Base-by-base conservation (phyloP, 495 filamentous ascomycete species). In the Baudoinia panamericana region DNA sequence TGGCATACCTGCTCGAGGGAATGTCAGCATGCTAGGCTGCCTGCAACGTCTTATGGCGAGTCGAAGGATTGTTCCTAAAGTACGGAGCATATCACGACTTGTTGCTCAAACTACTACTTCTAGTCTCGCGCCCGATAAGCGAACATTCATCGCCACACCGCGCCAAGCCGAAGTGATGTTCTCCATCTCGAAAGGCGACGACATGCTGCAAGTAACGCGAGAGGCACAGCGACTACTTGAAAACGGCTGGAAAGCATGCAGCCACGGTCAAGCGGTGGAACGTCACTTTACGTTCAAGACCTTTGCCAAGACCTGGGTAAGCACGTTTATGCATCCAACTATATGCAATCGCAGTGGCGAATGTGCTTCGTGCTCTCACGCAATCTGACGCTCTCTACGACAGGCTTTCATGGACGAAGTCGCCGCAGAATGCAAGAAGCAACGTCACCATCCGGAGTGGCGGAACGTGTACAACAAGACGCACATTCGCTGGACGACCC, bases 361-460 rank as follows among this genome's bases (percentile, higher is more conserved):
- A 25, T 13, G 15, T 43, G 15, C n/a, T n/a, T n/a, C n/a, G n/a
- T n/a, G n/a, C n/a, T n/a, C n/a, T n/a, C n/a, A n/a, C n/a, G n/a
- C n/a, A n/a, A n/a, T n/a, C n/a, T 43, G 13, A 28, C 42, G 38
- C 41, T 24, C 19, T 22, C 3, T 31, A 17, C 4, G 9, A 12
- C 19, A 54, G 52, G 48, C 45, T 5, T 56, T 56, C 44, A 56
- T 54, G 54, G 46, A 43, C 45, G 36, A 26, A 0, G 41, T 56
- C 12, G 54, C 54, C 4, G 44, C 26, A 10, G 43, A 56, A 19
- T 51, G 47, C 40, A 54, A 54, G 22, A 32, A 15, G 12, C 35
- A 34, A 27, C 19, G 33, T 7, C 54, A 56, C 31, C 54, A 56
- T 31, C 54, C 54, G 10, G 51, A 54, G 32, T 56, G 54, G 54